These are phyloP conservation scores for Zalerion maritima DNA, from an alignment of 495 filamentous ascomycete species.

Conservation along the genomic window DNA sequence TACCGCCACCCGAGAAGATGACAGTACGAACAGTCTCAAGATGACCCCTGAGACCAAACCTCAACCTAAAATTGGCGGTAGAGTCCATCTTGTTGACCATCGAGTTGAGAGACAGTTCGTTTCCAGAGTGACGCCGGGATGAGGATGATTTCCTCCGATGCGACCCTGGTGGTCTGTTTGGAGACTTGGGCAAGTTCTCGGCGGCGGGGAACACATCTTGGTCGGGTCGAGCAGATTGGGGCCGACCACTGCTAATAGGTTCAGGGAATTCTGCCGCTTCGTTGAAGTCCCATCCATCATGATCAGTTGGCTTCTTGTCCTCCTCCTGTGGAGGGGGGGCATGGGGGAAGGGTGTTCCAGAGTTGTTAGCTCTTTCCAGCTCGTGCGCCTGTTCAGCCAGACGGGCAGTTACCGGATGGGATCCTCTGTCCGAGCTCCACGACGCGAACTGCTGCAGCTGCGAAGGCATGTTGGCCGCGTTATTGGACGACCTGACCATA, in stretches of 20 bases:
- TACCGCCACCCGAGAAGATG: conserved; percentile 91
- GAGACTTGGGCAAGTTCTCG: conserved; percentile 68
- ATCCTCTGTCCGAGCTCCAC: no score
- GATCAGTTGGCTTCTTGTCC: conserved; percentile 31
- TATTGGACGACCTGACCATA: conserved; percentile 1
- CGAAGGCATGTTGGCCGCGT: no score
- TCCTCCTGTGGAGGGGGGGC: no score
- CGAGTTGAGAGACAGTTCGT: conserved; percentile 35
- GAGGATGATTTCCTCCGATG: conserved; percentile 76
- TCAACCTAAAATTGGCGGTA: conserved; percentile 72
- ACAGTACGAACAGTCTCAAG: conserved; percentile 85
- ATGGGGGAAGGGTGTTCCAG: neutral
- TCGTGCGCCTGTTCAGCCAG: no score
- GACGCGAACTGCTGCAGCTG: no score
- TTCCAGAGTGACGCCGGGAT: conserved; percentile 42
- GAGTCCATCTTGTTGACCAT: conserved; percentile 40
- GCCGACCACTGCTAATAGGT: conserved; percentile 26
- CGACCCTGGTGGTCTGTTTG: conserved; percentile 50
- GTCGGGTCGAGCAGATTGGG: conserved; percentile 48
- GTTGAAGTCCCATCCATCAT: conserved; percentile 87
- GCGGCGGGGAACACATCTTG: conserved; percentile 75
- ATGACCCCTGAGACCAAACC: conserved; percentile 83
- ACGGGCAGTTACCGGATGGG: no score
- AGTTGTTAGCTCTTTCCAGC: conserved; percentile 11
- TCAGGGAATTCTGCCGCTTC: conserved; percentile 44